Conservation (phyloP, 2,329 filamentous ascomycete genomes). For the Metarhizium brunneum region DNA sequence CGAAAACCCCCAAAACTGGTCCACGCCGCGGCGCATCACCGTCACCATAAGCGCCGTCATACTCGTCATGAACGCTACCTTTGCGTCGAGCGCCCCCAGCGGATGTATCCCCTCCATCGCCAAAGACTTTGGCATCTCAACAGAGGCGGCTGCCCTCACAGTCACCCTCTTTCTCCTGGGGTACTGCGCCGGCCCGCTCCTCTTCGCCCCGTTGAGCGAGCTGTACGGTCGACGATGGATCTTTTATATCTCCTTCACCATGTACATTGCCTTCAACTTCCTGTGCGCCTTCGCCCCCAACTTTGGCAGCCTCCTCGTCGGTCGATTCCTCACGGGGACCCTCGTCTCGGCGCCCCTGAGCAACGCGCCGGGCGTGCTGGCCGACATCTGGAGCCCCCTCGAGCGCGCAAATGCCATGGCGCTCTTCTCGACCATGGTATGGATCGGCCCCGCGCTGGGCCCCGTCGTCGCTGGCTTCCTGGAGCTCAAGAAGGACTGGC, state of each 20-base stretch:
- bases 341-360: conserved; percentile 42
- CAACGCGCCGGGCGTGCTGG: conserved; percentile 41
- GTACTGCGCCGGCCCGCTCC: conserved; percentile 48
- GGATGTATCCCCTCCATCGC: conserved; percentile 22
- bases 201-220: conserved; percentile 49
- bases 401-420: conserved; percentile 46
- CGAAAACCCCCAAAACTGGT: conserved; percentile 42
- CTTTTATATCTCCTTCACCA: conserved; percentile 38
- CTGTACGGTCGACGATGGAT: conserved; percentile 47
- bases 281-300: conserved; percentile 46
- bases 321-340: conserved; percentile 45
- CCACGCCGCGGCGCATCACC: conserved; percentile 24
- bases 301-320: conserved; percentile 41
- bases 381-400: conserved; percentile 42
- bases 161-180: conserved; percentile 45
- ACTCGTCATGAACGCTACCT: conserved; percentile 46
- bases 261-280: conserved; percentile 42
- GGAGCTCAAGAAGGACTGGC: conserved; percentile 43
- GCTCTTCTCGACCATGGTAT: conserved; percentile 42
- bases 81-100: conserved; percentile 30
- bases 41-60: conserved; percentile 32
- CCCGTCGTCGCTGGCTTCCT: conserved; percentile 49
- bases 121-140: conserved; percentile 33
- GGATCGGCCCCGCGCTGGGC: conserved; percentile 42
- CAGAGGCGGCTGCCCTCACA: conserved; percentile 36